Conservation (phyloP, 2,329 filamentous ascomycete species). For the Claviceps quebecensis region DNA sequence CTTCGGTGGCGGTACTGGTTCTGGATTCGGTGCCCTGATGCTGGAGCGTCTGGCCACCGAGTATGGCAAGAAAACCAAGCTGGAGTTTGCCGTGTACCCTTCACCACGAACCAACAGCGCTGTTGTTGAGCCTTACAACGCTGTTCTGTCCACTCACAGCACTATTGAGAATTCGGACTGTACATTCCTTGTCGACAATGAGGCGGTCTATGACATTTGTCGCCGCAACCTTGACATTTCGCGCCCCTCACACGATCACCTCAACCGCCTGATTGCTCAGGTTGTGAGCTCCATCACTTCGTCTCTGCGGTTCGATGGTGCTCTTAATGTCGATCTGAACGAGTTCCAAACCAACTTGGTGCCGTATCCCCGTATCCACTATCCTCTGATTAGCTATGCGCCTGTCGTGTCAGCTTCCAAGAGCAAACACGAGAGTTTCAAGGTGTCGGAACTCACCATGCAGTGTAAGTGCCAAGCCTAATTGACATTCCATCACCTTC, state of each 20-base stretch:
- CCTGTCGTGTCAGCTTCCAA: conserved; percentile 59
- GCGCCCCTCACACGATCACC: conserved; percentile 54
- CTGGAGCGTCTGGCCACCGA: conserved; percentile 60
- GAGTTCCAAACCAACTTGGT: conserved; percentile 69
- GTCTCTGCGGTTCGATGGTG: conserved; percentile 57
- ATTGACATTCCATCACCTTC: background rate
- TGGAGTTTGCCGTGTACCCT: conserved; percentile 61
- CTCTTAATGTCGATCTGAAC: conserved; percentile 61
- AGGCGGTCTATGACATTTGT: conserved; percentile 65
- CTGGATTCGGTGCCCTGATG: conserved; percentile 57
- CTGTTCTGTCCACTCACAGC: conserved; percentile 59
- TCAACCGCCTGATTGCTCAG: conserved; percentile 60
- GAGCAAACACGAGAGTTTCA: conserved; percentile 79
- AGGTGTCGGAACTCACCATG: conserved; percentile 63
- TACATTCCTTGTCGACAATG: conserved; percentile 64
- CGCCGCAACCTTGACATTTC: conserved; percentile 56
- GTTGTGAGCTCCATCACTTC: conserved; percentile 64
- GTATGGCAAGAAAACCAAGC: conserved; percentile 66
- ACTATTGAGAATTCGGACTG: conserved; percentile 68
- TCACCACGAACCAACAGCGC: conserved; percentile 55
- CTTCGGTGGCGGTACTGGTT: conserved; percentile 59
- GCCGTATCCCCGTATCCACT: conserved; percentile 61
- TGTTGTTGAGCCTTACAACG: conserved; percentile 62
- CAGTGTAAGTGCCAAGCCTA: conserved; percentile 40
- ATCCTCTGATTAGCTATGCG: conserved; percentile 59